Conservation (phyloP, 2,329 filamentous ascomycete genomes). For the Nectriaceae sp. region DNA sequence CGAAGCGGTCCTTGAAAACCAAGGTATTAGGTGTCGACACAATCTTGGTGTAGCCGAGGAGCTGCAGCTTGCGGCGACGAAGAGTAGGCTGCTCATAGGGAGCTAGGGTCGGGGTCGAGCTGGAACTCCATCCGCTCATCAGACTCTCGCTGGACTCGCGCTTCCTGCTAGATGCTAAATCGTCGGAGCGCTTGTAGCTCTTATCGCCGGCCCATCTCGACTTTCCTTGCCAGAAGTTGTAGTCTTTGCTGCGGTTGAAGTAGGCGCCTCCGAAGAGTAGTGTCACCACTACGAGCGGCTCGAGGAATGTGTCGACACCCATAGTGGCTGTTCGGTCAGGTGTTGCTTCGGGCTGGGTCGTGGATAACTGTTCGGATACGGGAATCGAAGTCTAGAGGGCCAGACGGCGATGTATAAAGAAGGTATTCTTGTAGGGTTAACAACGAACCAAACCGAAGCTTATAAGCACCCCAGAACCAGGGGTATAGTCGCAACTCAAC, state of each 20-base stretch:
- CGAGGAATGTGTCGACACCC: constrained; percentile 43
- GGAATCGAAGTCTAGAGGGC: background rate
- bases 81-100: constrained; percentile 29
- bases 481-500: background rate
- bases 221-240: constrained; percentile 29
- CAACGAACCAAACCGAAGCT: background rate
- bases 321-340: constrained; percentile 25
- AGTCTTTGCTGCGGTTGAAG: constrained; percentile 45
- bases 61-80: constrained; percentile 36
- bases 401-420: background rate
- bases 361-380: background rate
- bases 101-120: constrained; percentile 29
- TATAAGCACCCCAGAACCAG: background rate
- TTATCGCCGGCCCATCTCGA: constrained; percentile 19
- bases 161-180: constrained; percentile 22
- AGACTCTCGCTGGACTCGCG: constrained; percentile 27
- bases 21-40: constrained; percentile 36
- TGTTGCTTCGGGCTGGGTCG: background rate
- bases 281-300: constrained; percentile 44
- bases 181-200: constrained; percentile 33
- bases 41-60: constrained; percentile 33
- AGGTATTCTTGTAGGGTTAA: background rate
- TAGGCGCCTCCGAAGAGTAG: constrained; percentile 47
- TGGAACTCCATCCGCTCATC: constrained; percentile 26
- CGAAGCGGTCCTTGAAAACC: constrained; percentile 33